Conservation (phyloP, 164 flowering plant genomes). For the Aristolochia contorta region DNA sequence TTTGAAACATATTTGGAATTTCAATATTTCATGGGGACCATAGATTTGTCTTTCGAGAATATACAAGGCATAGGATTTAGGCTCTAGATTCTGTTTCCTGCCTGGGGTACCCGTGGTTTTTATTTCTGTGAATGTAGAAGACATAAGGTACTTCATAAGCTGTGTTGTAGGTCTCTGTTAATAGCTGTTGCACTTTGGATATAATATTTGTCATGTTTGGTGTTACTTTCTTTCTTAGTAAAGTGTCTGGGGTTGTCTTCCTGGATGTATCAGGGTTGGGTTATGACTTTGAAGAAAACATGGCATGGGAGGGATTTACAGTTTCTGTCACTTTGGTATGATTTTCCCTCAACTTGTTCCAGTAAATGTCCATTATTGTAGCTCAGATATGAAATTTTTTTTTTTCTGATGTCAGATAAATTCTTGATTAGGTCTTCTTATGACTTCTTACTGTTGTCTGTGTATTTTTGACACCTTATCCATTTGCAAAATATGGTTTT, state of each 20-base stretch:
- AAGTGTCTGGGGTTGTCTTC: not conserved
- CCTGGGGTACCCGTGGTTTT: no score
- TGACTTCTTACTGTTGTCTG: no score
- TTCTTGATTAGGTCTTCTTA: no score
- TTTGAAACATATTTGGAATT: no score
- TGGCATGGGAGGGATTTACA: slow-evolving; percentile 15
- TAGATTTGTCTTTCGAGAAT: no score
- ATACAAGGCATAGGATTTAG: no score
- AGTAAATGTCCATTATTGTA: not conserved
- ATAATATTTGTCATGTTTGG: not conserved
- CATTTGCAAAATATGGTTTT: not conserved
- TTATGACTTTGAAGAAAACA: slow-evolving; percentile 10
- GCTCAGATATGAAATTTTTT: not conserved
- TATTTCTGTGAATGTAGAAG: no score
- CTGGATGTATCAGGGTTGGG: slow-evolving; percentile 13
- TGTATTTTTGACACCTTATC: no score
- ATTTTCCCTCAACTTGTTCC: not conserved
- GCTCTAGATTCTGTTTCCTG: no score
- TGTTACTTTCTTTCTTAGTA: not conserved
- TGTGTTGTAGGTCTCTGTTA: not conserved
- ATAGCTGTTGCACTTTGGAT: not conserved
- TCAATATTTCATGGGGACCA: no score
- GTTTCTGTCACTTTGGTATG: slow-evolving; percentile 17
- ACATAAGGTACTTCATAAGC: no score
- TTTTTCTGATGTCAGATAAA: not conserved